These are phyloP conservation scores for Evansstolkia leycettana DNA, from an alignment of 495 filamentous ascomycete species.

Conservation along the genomic window DNA sequence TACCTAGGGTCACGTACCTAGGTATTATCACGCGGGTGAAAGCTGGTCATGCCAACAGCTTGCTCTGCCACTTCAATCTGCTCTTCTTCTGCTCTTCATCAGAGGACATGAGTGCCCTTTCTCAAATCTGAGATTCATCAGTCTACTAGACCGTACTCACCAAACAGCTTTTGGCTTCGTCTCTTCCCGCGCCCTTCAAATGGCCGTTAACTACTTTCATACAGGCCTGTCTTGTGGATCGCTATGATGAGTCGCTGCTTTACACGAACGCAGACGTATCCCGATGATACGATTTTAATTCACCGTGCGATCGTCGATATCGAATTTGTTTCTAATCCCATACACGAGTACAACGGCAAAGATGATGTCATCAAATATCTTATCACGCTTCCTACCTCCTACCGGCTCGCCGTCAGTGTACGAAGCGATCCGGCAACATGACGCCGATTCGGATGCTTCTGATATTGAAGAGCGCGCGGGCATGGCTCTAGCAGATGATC, in stretches of 20 bases:
- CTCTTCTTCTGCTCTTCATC: too few relatives aligned
- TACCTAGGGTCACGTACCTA: too few relatives aligned
- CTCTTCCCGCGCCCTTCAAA: slow-evolving; percentile 2
- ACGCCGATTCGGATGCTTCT: slow-evolving; percentile 41
- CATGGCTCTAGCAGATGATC: slow-evolving; percentile 54
- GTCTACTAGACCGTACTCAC: neutral
- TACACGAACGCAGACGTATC: slow-evolving; percentile 4
- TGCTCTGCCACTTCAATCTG: too few relatives aligned
- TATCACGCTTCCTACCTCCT: slow-evolving; percentile 60
- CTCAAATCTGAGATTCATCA: too few relatives aligned
- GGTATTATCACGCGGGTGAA: too few relatives aligned
- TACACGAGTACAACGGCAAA: slow-evolving; percentile 3
- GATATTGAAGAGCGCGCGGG: slow-evolving; percentile 59
- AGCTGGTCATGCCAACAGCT: too few relatives aligned
- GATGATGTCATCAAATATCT: slow-evolving; percentile 67
- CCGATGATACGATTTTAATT: slow-evolving; percentile 2
- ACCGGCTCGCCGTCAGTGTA: slow-evolving; percentile 57
- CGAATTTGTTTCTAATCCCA: neutral
- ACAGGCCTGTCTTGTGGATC: slow-evolving; percentile 5
- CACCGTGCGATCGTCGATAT: too few relatives aligned
- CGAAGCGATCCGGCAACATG: slow-evolving; percentile 52
- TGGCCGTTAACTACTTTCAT: slow-evolving; percentile 7
- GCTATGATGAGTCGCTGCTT: slow-evolving; percentile 10
- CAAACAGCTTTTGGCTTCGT: too few relatives aligned
- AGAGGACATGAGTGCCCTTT: too few relatives aligned